Evolutionary conservation across 2,329 filamentous ascomycete genomes (phyloP), one percentile per base, ranked within the genome.

Genomic region (Macroventuria anomochaeta): DNA sequence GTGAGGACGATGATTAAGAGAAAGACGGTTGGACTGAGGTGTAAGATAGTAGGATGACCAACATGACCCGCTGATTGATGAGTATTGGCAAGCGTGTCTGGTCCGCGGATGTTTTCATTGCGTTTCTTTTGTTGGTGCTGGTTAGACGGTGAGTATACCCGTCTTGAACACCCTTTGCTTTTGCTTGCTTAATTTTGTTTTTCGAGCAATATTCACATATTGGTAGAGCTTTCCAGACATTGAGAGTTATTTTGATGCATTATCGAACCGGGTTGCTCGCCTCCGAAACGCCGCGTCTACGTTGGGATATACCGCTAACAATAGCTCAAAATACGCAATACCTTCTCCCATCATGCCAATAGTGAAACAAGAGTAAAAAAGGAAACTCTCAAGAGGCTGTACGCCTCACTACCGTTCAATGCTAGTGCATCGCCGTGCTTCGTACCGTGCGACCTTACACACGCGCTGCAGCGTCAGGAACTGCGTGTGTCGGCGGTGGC

Each of bases 1-100:
- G 50, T 26, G 57, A 61, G 7, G 52, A 61, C 11, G 51, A 62
- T 53, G 34, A 55, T 3, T 38, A 17, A 46, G 15, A 4, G 25
- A 6, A 11, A 18, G 13, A 11, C 10, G 17, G 32, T n/a, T 26
- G 8, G 25, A 8, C 28, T 11, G n/a, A 13, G 2, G 17, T 46
- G 48, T 34, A 52, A 28, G 41, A 52, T 46, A 40, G n/a, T n/a
- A 17, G 31, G 8, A 23, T 13, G 48, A 46, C 40, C 12, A 32
- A 33, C 46, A 40, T 21, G 36, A 39, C 26, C 15, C 21, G 31
- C 39, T 32, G 40, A 31, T 31, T 39, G 26, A 33, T n/a, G 33
- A 31, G 26, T 29, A 33, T 44, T 15, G 23, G 36, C n/a, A 31
- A 33, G 36, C n/a, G 15, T 31, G 17, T 46, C 20, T n/a, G 23